Conservation (phyloP, 2,329 filamentous ascomycete species). For the Exophiala calicioides region DNA sequence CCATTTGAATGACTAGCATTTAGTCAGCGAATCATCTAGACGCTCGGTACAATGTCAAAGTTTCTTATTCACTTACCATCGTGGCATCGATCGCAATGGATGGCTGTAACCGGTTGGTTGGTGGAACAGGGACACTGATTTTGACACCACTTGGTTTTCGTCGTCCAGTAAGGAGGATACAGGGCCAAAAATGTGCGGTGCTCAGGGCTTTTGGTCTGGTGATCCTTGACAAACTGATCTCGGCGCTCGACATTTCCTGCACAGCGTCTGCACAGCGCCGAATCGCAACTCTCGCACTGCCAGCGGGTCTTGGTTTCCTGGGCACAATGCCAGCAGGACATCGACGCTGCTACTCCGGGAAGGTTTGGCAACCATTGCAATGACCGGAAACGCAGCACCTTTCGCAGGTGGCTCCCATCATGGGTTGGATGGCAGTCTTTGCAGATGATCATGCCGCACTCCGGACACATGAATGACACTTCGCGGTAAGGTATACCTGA, state of each 20-base stretch:
- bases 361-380: constrained; percentile 4
- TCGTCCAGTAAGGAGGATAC: constrained; percentile 6
- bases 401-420: constrained; percentile 6
- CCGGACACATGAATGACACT: constrained; percentile 1
- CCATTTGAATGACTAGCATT: background rate
- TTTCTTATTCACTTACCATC: background rate
- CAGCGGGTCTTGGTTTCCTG: constrained; percentile 4
- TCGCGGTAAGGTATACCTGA: constrained; percentile 5
- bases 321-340: constrained; percentile 8
- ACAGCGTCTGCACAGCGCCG: constrained; percentile 3
- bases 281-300: constrained; percentile 7
- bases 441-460: constrained; percentile 4
- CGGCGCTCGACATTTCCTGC: constrained; percentile 1
- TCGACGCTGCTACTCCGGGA: background rate
- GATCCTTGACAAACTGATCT: constrained; percentile 7
- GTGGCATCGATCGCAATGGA: background rate
- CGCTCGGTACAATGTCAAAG: too few species aligned
- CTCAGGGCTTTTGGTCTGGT: background rate
- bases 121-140: too few species aligned
- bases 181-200: constrained; percentile 1
- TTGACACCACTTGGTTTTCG: too few species aligned
- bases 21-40: background rate
- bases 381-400: constrained; percentile 2
- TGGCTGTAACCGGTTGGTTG: background rate
- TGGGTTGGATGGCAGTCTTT: constrained; percentile 7